phyloP scores from a whole-genome alignment of 139 green algal genomes.

The Coelastrella sp. region DNA sequence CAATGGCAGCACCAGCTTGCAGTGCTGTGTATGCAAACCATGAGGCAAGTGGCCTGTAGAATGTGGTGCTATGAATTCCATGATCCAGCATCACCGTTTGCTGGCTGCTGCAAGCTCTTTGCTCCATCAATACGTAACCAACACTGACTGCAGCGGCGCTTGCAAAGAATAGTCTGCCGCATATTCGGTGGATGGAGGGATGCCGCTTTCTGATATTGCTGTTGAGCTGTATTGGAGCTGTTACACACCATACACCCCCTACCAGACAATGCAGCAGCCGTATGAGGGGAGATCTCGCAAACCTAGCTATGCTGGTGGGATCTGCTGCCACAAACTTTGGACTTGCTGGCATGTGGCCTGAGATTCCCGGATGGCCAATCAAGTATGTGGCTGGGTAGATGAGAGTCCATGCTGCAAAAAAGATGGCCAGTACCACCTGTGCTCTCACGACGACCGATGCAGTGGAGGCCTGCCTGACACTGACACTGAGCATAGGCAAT shows the following conservation, averaged over 20 bases:
- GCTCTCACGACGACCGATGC: not conserved
- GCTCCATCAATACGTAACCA: conserved; percentile 30
- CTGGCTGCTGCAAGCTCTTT: not conserved
- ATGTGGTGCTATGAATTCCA: not conserved
- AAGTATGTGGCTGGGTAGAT: conserved; percentile 19
- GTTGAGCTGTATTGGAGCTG: conserved; percentile 4
- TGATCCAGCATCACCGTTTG: not conserved
- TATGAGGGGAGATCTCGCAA: not conserved
- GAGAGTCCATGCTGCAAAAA: conserved; percentile 24
- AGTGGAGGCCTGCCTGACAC: not conserved
- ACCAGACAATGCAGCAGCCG: conserved; percentile 29
- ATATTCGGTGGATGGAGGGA: not conserved
- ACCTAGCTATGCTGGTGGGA: conserved; percentile 1
- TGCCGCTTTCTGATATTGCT: conserved; percentile 5
- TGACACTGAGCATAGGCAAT: not conserved
- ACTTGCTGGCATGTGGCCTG: conserved; percentile 3
- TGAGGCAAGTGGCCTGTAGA: conserved; percentile 23
- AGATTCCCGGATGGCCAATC: conserved; percentile 9
- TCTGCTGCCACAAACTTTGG: conserved; percentile 34
- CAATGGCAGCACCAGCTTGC: not conserved
- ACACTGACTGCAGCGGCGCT: conserved; percentile 9
- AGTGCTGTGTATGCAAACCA: conserved; percentile 12
- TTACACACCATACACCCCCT: not conserved
- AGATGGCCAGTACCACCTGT: not conserved
- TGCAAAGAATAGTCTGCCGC: not conserved